phyloP scores from a whole-genome alignment of 345 rosid genomes.

The Psidium friedrichsthalianum region DNA sequence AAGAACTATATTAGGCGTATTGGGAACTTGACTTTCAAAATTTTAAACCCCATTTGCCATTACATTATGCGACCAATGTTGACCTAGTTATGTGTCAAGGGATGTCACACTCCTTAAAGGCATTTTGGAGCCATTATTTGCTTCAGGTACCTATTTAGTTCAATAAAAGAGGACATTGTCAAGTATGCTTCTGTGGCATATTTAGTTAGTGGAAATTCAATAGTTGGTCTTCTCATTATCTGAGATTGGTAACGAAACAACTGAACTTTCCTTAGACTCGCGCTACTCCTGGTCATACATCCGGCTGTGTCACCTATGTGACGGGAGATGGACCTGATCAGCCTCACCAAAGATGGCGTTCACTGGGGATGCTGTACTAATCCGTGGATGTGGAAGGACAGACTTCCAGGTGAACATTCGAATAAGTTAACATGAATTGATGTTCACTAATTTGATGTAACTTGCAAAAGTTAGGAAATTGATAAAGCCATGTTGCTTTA shows the following conservation, averaged over 20 bases:
- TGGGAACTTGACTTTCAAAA: background rate
- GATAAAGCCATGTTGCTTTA: background rate
- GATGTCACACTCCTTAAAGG: background rate
- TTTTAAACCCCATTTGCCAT: background rate
- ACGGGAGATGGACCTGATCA: slow-evolving; percentile 76
- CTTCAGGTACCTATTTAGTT: background rate
- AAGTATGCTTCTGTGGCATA: background rate
- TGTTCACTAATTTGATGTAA: background rate
- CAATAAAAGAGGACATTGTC: background rate
- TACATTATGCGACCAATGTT: background rate
- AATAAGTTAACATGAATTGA: background rate
- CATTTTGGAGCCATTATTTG: background rate
- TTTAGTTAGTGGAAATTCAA: background rate
- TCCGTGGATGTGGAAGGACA: slow-evolving; percentile 97
- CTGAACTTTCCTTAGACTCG: slow-evolving; percentile 35
- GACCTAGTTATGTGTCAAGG: background rate
- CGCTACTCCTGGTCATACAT: slow-evolving; percentile 91
- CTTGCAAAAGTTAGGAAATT: background rate
- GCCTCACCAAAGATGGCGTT: slow-evolving; percentile 91
- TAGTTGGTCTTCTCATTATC: background rate
- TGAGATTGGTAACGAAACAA: background rate
- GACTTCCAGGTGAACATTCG: slow-evolving; percentile 69
- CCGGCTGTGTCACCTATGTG: slow-evolving; percentile 89
- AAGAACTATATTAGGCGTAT: background rate
- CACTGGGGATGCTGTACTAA: slow-evolving; percentile 81